Base-by-base conservation (phyloP, 129 eudicot genomes). In the Artemisia tridentata region DNA sequence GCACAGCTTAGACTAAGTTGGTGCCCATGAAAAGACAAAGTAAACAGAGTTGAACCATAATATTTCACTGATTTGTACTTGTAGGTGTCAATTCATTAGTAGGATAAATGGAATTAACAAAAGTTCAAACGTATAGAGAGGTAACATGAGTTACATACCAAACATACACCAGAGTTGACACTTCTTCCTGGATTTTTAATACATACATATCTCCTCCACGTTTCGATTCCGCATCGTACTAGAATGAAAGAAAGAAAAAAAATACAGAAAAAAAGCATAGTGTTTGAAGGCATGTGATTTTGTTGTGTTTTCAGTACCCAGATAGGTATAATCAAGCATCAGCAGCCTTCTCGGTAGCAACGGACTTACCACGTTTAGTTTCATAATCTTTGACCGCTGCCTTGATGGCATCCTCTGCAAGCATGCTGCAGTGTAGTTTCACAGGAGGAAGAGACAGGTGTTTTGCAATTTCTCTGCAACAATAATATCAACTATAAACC, bases 391-490 rank as follows among this genome's bases (percentile, higher is more conserved):
- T 92, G 46, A 86, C 88, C 43, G 98, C 98, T 18, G 98, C 98
- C 80, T 89, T 92, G 15, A 92, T 87, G 47, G 98, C 98, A 72
- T 92, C 98, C 84, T 92, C 98, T 47, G 98, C 98, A 14, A 92
- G 98, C 98, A 92, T 92, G 75, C 98, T 92, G 86, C 98, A 92
- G 69, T 89, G 98, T 47, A 92, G 89, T 66, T 92, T 89, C 46
- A 89, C 96, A 4, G 98, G 98, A 55, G 98, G 98, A 59, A 92
- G 98, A 48, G 95, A 89, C 23, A 92, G 80, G 75, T 92, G 98
- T 75, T 89, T 92, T 83, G 98, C 98, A 21, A 92, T 92, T 63
- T 92, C 98, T 75, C 98, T 92, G 92, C 65, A 83, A 67, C 52
- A 69, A n/a, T 13, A 73, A 15, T n/a, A 21, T 27, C 61, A 69